Evolutionary conservation across 768 basidiomycete genomes (phyloP), one percentile per base, ranked within the genome.

Genomic region (Lyophyllum semitale): DNA sequence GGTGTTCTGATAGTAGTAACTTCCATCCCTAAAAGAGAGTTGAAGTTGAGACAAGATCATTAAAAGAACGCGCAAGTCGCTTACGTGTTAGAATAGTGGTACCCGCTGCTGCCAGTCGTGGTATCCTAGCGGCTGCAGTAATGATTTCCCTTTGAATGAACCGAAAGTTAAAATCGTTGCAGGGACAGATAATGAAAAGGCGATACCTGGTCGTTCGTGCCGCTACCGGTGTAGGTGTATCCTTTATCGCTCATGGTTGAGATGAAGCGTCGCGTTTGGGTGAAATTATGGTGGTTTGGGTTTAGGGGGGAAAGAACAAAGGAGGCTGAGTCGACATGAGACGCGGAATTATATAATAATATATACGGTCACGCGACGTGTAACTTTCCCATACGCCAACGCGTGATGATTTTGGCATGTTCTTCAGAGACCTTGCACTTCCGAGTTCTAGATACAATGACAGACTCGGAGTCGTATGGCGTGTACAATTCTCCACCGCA

Each of bases 1-100:
- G 43, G 82, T 67, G 73, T 88, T 87, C 46, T 62, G 64, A 67
- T 88, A 87, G 63, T 87, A 85, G 69, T 87, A 87, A 54, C 80
- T 79, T 2, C 83, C 84, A 51, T 87, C 55, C 4, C 78, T 79
- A 53, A 25, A 47, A 49, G 61, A 42, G 15, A 45, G 2, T n/a
- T n/a, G n/a, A 6, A 5, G 15, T 29, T 48, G 18, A 41, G 29
- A 3, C 35, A 15, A 65, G 63, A 20, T 17, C 1, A 9, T 20
- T 23, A 40, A 12, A 45, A 29, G 15, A 45, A 29, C 26, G 20
- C 13, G 15, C 15, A 48, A 3, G n/a, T 2, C 9, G 68, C 77
- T 2, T 63, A 84, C 83, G 25, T 58, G 68, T 87, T 87, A 6
- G 83, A 85, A 63, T 87, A 87, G 59, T 87, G 85, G 54, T 87